Base-by-base conservation (phyloP, 768 basidiomycete genomes). In the Macrolepiota dolichaula region DNA sequence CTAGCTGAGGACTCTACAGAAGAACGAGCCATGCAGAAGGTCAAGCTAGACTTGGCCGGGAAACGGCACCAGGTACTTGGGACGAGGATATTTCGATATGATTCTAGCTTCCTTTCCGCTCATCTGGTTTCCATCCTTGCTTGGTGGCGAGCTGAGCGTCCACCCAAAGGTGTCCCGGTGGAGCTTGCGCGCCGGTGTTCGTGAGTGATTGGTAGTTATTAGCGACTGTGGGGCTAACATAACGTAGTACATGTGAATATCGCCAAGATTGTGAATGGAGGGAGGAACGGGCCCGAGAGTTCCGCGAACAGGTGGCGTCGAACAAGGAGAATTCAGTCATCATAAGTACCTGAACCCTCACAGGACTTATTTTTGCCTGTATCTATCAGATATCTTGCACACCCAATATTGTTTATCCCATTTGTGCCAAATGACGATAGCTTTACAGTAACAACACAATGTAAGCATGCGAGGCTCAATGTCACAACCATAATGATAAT, bases 221-320 rank as follows among this genome's bases (percentile, higher is more conserved):
- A n/a, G 29, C 35, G 27, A 40, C 32, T 32, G 27, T 42, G 24
- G 13, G 40, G 9, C 50, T 55, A 10, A 12, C 44, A n/a, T 37
- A 5, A 4, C 15, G 10, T 27, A 66, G 63, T 19, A 59, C 57
- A 25, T 66, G 65, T 44, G 65, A 66, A 27, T 94, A 92, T 68
- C 73, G 74, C 35, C 73, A 79, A 2, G 86, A 83, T 12, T 95
- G 93, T 67, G 93, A 95, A 74, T 95, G 92, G 92, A 78, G 91
- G 63, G 85, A 85, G 24, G 65, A 71, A 60, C 85, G 85, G 66
- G 83, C 78, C 17, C 54, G 63, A 24, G 84, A 85, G 63, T 50
- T 71, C 12, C 64, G 58, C 38, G 67, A 64, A 38, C 66, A 62
- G 29, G 51, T 50, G 47, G 55, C 25, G 32, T 29, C 40, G 22